A percentile compares a stretch with the other conserved stretches of the same genome.
Conservation (phyloP, 2,329 filamentous ascomycete genomes). For the Pseudocercospora macadamiae region DNA sequence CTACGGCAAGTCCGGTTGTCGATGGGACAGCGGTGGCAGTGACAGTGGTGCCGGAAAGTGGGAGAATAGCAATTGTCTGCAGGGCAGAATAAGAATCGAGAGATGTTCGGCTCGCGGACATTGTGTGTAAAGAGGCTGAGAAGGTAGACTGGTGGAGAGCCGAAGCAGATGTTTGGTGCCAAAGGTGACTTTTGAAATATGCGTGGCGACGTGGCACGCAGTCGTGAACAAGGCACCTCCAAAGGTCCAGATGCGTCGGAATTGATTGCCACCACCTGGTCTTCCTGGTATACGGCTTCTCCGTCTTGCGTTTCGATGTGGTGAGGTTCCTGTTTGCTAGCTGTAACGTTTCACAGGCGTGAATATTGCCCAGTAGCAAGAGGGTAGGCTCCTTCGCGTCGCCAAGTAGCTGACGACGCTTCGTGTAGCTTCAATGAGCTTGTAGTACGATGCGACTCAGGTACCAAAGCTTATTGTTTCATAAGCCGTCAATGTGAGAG, state of each 20-base stretch:
- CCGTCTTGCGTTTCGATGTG: neutral
- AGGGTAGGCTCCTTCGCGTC: neutral
- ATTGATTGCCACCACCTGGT: no score
- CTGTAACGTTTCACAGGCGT: neutral
- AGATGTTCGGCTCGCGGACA: neutral
- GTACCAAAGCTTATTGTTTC: neutral
- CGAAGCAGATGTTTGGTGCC: neutral
- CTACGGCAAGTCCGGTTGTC: slow-evolving; percentile 21
- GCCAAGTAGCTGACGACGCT: slow-evolving; percentile 1
- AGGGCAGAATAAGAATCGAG: neutral
- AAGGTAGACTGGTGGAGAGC: neutral
- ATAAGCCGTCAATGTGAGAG: no score
- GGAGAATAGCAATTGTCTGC: slow-evolving; percentile 19
- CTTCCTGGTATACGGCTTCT: neutral
- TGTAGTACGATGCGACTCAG: neutral
- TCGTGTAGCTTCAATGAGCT: slow-evolving; percentile 2
- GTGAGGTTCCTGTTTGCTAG: neutral
- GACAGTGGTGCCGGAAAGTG: slow-evolving; percentile 18
- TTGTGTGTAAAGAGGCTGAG: no score
- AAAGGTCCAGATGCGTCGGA: neutral
- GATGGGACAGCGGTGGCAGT: slow-evolving; percentile 20
- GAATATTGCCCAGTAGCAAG: neutral
- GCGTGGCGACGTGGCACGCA: neutral
- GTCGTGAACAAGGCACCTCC: neutral
- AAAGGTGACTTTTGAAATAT: neutral